Conservation (phyloP, 1,284 basidiomycete species). For the Cystobasidiaceae sp. region DNA sequence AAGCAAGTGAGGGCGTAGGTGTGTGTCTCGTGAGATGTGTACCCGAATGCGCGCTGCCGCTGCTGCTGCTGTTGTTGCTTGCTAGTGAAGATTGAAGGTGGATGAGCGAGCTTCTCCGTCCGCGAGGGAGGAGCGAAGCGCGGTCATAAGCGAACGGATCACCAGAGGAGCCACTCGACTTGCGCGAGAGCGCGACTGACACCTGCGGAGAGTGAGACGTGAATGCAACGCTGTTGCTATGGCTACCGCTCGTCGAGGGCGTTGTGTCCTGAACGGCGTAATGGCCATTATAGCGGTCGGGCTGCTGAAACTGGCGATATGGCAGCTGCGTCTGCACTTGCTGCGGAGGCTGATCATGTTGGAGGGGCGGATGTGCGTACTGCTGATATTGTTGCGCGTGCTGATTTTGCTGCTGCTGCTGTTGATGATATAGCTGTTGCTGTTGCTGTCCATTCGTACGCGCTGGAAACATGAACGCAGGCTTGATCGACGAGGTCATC, state of each 20-base stretch:
- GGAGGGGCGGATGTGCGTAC: too few relatives aligned
- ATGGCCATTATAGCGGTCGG: neutral
- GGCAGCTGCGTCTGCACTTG: too few relatives aligned
- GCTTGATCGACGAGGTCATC: neutral
- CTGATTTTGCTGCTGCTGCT: neutral
- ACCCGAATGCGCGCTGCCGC: neutral
- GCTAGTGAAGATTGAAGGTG: neutral
- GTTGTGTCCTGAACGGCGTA: too few relatives aligned
- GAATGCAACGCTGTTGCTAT: neutral
- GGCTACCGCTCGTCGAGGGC: too few relatives aligned
- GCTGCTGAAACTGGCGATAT: neutral
- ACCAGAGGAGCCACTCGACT: constrained; percentile 3
- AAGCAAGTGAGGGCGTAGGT: neutral
- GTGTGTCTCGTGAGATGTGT: neutral
- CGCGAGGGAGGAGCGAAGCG: neutral
- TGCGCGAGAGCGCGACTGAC: neutral
- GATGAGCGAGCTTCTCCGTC: neutral
- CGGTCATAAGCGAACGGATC: constrained; percentile 14
- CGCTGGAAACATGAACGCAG: constrained; percentile 13
- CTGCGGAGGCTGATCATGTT: neutral
- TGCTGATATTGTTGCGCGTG: too few relatives aligned
- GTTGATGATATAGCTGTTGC: too few relatives aligned
- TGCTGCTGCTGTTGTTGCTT: too few relatives aligned
- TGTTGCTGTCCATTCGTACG: constrained; percentile 1
- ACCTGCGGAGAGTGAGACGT: neutral